Evolutionary conservation across 257 asterid species (phyloP).

Genomic region (Gentiana macrophylla): DNA sequence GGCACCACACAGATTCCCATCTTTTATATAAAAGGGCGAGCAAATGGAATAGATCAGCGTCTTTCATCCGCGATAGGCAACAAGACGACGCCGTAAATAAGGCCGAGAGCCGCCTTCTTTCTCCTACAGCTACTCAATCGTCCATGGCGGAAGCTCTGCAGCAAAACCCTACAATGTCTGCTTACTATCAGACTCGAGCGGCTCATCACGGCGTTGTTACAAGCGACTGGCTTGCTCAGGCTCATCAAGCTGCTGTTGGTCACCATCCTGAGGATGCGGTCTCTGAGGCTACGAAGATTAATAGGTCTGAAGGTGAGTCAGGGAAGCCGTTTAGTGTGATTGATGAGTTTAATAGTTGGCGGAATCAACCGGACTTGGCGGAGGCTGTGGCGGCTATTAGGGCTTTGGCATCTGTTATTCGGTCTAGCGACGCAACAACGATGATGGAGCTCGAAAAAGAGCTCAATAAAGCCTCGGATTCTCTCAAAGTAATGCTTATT

Average conservation of each 20-base stretch:
- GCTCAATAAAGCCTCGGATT: slow-evolving; percentile 80
- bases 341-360: slow-evolving; percentile 78
- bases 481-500: slow-evolving; percentile 47
- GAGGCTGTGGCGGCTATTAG: slow-evolving; percentile 97
- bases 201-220: slow-evolving; percentile 90
- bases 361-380: slow-evolving; percentile 85
- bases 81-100: slow-evolving; percentile 22
- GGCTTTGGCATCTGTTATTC: slow-evolving; percentile 87
- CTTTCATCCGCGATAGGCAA: slow-evolving; percentile 34
- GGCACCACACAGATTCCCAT: too few relatives aligned
- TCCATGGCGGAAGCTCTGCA: slow-evolving; percentile 43
- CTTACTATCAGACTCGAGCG: slow-evolving; percentile 82
- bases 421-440: slow-evolving; percentile 76
- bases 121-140: slow-evolving; percentile 16
- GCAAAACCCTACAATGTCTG: slow-evolving; percentile 41
- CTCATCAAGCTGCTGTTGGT: slow-evolving; percentile 51
- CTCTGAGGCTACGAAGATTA: slow-evolving; percentile 15
- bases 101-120: slow-evolving; percentile 24
- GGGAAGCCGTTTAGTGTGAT: slow-evolving; percentile 46
- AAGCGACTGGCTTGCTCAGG: slow-evolving; percentile 89
- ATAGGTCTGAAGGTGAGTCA: slow-evolving; percentile 19
- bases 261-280: slow-evolving; percentile 21
- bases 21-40: too few relatives aligned
- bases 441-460: slow-evolving; percentile 95
- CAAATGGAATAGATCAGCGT: slow-evolving; percentile 40